Evolutionary conservation across 139 green algal genomes (phyloP).

Genomic region (Chlorokybus atmophyticus): DNA sequence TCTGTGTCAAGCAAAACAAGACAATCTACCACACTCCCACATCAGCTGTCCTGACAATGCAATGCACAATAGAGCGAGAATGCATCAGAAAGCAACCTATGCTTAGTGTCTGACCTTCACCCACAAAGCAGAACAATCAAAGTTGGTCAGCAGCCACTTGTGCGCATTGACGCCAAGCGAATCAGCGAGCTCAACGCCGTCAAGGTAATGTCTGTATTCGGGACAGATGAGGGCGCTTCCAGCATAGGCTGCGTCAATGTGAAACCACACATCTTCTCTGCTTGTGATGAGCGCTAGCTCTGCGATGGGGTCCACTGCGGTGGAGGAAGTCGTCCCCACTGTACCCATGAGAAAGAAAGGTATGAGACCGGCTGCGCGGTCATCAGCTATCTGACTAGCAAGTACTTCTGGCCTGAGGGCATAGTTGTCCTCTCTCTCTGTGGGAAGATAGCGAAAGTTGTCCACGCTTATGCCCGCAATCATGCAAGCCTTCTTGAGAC

Average conservation of each 20-base stretch:
- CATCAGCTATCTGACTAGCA: slow-evolving; percentile 34
- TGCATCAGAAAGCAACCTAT: background rate
- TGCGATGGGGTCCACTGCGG: slow-evolving; percentile 50
- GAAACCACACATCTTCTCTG: no score
- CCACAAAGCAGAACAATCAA: slow-evolving; percentile 69
- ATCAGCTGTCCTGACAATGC: no score
- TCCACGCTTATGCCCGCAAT: slow-evolving; percentile 33
- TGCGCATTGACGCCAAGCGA: slow-evolving; percentile 60
- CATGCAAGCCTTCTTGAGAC: slow-evolving; percentile 64
- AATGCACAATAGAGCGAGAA: no score
- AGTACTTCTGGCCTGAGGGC: slow-evolving; percentile 42
- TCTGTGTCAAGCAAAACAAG: slow-evolving; percentile 65
- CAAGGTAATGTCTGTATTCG: slow-evolving; percentile 44
- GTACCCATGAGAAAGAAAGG: slow-evolving; percentile 59
- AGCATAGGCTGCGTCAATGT: slow-evolving; percentile 74
- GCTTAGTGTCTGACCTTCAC: slow-evolving; percentile 17
- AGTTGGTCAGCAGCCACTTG: slow-evolving; percentile 63
- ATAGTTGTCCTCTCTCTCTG: slow-evolving; percentile 17
- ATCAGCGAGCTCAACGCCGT: slow-evolving; percentile 41
- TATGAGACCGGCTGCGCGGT: slow-evolving; percentile 43
- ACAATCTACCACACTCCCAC: no score
- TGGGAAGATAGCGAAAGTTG: slow-evolving; percentile 44
- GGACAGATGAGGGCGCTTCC: slow-evolving; percentile 45
- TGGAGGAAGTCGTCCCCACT: slow-evolving; percentile 55
- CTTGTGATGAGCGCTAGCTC: slow-evolving; percentile 26